phyloP scores from a whole-genome alignment of 306 rosid genomes.

The Castanopsis chinensis region DNA sequence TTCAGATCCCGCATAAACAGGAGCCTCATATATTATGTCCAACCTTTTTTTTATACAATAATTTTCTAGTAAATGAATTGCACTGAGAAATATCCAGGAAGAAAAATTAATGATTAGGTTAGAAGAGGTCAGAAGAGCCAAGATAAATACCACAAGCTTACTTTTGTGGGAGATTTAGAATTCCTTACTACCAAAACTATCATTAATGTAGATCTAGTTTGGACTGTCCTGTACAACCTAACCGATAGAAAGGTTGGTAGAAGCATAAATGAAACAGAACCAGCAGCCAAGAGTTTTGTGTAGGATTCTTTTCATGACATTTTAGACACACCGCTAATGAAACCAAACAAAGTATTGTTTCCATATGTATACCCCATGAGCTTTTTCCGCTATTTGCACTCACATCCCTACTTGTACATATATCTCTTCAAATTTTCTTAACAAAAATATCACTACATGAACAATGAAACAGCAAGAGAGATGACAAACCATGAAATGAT shows the following conservation, averaged over 20 bases:
- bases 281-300: background rate
- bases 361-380: background rate
- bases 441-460: background rate
- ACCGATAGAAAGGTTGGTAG: background rate
- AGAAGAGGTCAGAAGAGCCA: background rate
- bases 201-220: background rate
- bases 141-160: background rate
- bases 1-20: background rate
- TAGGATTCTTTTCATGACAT: background rate
- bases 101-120: background rate
- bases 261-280: background rate
- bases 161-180: background rate
- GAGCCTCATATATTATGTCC: too few species aligned
- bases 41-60: too few species aligned
- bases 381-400: background rate
- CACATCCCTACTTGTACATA: background rate
- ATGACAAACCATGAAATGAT: background rate
- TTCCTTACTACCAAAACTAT: background rate
- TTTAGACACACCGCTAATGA: background rate
- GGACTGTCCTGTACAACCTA: background rate
- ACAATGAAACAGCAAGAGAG: slow-evolving; percentile 13
- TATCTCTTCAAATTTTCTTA: background rate
- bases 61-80: background rate
- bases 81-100: background rate
- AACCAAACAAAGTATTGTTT: background rate